Evolutionary conservation across 805 yeast species (phyloP), one percentile per base, ranked within the genome.

Genomic region (Lipomyces mesembrius): DNA sequence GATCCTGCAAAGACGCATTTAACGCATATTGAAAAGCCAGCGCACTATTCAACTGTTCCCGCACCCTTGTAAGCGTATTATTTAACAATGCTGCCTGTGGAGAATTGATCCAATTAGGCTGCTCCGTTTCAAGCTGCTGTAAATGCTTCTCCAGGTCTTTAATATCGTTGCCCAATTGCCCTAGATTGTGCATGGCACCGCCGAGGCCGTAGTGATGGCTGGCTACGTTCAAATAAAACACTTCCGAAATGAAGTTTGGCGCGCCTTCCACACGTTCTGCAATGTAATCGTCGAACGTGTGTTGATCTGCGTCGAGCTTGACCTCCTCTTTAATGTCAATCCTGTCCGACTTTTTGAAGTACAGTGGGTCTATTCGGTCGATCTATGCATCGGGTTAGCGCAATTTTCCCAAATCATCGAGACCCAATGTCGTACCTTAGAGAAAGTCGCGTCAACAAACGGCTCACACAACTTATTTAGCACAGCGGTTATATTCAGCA

Each of bases 171-270:
- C 81, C 81, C 39, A 88, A 74, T 66, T 88, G 85, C 56, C 85
- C 87, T 67, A 86, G 85, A 57, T 81, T 82, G 57, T 86, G 82
- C 65, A 84, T 78, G 0, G 89, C 79, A 60, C 98, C 98, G 29
- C 96, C 96, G 54, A 91, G 80, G 55, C 98, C 99, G 78, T 90
- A 95, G 72, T 94, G 93, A 59, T 91, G 78, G 76, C 89, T 92
- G 0, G 96, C 87, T 61, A 89, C 81, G 5, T 93, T 86, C 64
- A 95, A 76, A 74, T 83, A 95, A 77, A 92, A 95, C 74, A 96
- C 89, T 71, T 94, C 95, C 8, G 97, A 87, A n/a, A 95, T 91
- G 76, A 95, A 95, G 74, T 95, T 94, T n/a, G 76, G 51, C 17
- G 65, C 61, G n/a, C 74, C 77, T 1, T 72, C 77, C n/a, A 77